Percentiles rank a stretch among this genome's conserved stretches.
These are phyloP conservation scores for Trametes versicolor DNA, from an alignment of 1,284 basidiomycete genomes.

Conservation along the genomic window DNA sequence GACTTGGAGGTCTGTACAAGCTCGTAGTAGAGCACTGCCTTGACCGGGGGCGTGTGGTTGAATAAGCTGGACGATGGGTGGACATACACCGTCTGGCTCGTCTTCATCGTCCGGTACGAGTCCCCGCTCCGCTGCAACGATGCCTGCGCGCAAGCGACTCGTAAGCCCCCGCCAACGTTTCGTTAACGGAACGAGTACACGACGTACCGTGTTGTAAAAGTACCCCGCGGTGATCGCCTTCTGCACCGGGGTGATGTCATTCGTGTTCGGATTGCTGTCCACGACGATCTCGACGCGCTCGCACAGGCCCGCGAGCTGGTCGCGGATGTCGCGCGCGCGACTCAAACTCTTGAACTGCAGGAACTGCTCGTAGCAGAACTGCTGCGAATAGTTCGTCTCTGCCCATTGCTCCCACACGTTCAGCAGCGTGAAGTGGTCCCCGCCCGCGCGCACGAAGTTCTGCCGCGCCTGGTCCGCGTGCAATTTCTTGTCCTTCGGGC, in stretches of 20 bases:
- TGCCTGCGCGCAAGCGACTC: slow-evolving; percentile 58
- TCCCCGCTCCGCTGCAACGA: slow-evolving; percentile 91
- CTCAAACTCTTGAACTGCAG: slow-evolving; percentile 96
- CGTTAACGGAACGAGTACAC: slow-evolving; percentile 2
- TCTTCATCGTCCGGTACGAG: slow-evolving; percentile 94
- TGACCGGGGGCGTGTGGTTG: slow-evolving; percentile 94
- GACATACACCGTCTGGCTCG: slow-evolving; percentile 94
- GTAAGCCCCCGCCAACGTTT: slow-evolving; percentile 8
- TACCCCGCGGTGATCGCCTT: slow-evolving; percentile 96
- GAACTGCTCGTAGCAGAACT: slow-evolving; percentile 97
- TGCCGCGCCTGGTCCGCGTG: slow-evolving; percentile 97
- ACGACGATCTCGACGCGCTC: slow-evolving; percentile 97
- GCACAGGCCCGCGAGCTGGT: slow-evolving; percentile 94
- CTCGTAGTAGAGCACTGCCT: slow-evolving; percentile 94
- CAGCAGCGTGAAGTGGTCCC: slow-evolving; percentile 96
- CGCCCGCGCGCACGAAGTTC: slow-evolving; percentile 95
- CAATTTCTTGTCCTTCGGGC: slow-evolving; percentile 97
- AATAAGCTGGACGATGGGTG: slow-evolving; percentile 97
- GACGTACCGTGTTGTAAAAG: slow-evolving; percentile 93
- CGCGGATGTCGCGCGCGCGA: slow-evolving; percentile 94
- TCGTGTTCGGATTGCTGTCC: slow-evolving; percentile 86
- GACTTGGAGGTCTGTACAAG: slow-evolving; percentile 90
- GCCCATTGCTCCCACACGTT: slow-evolving; percentile 99
- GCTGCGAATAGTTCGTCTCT: slow-evolving; percentile 94
- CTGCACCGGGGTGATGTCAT: slow-evolving; percentile 93